A percentile compares a stretch with the other conserved stretches of the same genome.
Conservation (phyloP, 495 filamentous ascomycete genomes). For the Hypoxylon rickii region DNA sequence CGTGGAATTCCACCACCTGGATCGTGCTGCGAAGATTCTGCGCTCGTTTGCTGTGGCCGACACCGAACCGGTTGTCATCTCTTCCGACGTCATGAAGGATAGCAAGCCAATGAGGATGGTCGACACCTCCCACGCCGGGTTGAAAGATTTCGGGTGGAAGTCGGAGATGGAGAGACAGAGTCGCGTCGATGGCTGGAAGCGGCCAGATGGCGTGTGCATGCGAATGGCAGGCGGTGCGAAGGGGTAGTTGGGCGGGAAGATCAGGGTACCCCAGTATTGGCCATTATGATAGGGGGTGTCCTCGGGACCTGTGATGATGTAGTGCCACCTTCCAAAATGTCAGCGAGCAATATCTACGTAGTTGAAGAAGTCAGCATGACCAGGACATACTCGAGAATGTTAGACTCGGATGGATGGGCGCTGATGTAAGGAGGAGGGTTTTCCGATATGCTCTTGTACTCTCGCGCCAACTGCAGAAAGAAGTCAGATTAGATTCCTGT, state of each 20-base stretch:
- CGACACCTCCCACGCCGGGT: slow-evolving; percentile 97
- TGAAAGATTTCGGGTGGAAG: slow-evolving; percentile 97
- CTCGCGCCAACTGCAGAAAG: slow-evolving; percentile 73
- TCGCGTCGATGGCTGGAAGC: slow-evolving; percentile 90
- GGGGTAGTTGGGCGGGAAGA: slow-evolving; percentile 95
- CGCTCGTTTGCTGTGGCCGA: slow-evolving; percentile 78
- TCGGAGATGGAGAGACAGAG: slow-evolving; percentile 95
- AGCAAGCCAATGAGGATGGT: slow-evolving; percentile 94
- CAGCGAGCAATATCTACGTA: too few species aligned
- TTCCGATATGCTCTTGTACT: slow-evolving; percentile 90
- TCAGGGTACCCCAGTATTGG: slow-evolving; percentile 97
- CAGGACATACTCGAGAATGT: slow-evolving; percentile 86
- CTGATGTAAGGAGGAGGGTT: slow-evolving; percentile 92
- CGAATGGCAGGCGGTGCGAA: slow-evolving; percentile 97
- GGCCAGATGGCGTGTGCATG: slow-evolving; percentile 96
- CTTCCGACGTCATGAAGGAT: slow-evolving; percentile 97
- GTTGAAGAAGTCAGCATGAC: too few species aligned
- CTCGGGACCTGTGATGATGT: slow-evolving; percentile 95
- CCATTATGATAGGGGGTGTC: slow-evolving; percentile 91
- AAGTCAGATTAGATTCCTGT: slow-evolving; percentile 10
- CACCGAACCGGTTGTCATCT: slow-evolving; percentile 97
- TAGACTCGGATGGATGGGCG: slow-evolving; percentile 90
- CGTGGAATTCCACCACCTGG: slow-evolving; percentile 95
- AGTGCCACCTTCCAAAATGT: slow-evolving; percentile 99
- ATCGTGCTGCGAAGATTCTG: slow-evolving; percentile 73